phyloP scores from a whole-genome alignment of 2,329 filamentous ascomycete species.

The Acrocalymma vagum region DNA sequence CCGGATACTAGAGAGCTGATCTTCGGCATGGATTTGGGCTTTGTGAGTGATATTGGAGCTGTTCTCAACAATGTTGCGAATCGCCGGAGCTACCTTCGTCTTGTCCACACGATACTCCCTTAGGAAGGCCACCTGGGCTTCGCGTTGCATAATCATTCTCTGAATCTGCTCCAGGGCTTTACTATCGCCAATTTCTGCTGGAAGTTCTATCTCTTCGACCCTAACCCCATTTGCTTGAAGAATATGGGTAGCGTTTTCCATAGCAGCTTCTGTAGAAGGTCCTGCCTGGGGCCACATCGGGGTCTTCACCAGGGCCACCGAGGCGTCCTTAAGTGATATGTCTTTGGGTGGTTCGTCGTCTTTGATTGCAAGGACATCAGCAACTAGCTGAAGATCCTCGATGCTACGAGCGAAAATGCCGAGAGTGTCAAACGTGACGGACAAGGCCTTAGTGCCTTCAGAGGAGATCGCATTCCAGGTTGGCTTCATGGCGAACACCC shows the following conservation, averaged over 20 bases:
- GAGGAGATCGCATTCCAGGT: slow-evolving; percentile 67
- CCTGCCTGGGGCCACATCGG: slow-evolving; percentile 46
- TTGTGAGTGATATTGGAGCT: slow-evolving; percentile 45
- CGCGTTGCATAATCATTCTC: too few relatives aligned
- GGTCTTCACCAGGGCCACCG: slow-evolving; percentile 54
- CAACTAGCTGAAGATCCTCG: slow-evolving; percentile 63
- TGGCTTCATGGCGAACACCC: slow-evolving; percentile 68
- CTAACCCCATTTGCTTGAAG: slow-evolving; percentile 56
- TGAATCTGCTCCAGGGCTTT: too few relatives aligned
- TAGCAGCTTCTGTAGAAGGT: slow-evolving; percentile 4
- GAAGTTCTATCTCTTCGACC: slow-evolving; percentile 63
- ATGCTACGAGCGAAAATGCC: slow-evolving; percentile 65
- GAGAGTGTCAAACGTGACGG: slow-evolving; percentile 65
- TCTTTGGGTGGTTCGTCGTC: slow-evolving; percentile 59
- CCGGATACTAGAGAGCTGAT: slow-evolving; percentile 59
- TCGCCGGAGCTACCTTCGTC: slow-evolving; percentile 51
- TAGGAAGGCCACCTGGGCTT: slow-evolving; percentile 60
- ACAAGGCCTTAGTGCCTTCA: slow-evolving; percentile 65
- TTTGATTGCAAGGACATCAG: slow-evolving; percentile 58
- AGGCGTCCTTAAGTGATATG: slow-evolving; percentile 50
- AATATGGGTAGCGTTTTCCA: slow-evolving; percentile 23
- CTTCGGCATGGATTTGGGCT: slow-evolving; percentile 59
- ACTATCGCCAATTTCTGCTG: too few relatives aligned
- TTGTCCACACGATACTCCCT: slow-evolving; percentile 58
- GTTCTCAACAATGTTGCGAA: slow-evolving; percentile 61